Percentiles rank a stretch among this genome's conserved stretches.
phyloP scores from a whole-genome alignment of 1,284 basidiomycete genomes.

The Leucoagaricus sp. region DNA sequence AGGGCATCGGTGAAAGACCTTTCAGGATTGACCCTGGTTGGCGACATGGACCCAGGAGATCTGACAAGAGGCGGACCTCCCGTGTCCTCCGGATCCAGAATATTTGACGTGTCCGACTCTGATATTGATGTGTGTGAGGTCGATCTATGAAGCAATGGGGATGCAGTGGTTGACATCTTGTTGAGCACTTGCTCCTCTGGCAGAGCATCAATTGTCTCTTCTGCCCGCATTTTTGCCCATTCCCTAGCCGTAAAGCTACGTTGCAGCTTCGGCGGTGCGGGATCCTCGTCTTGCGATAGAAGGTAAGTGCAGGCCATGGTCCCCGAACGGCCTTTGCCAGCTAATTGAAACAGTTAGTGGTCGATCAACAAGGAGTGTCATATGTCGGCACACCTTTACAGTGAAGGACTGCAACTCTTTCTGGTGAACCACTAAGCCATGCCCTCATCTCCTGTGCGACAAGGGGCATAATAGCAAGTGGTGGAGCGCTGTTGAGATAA shows the following conservation, averaged over 20 bases:
- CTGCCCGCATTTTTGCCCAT: slow-evolving; percentile 48
- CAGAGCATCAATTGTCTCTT: slow-evolving; percentile 50
- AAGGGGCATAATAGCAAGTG: slow-evolving; percentile 77
- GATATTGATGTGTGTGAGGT: background rate
- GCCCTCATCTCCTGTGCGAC: slow-evolving; percentile 75
- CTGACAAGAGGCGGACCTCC: background rate
- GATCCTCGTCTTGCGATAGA: slow-evolving; percentile 54
- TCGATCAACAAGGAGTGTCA: background rate
- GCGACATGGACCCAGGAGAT: background rate
- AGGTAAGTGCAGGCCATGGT: slow-evolving; percentile 82
- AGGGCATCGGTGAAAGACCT: slow-evolving; percentile 43
- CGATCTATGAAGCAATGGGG: slow-evolving; percentile 16
- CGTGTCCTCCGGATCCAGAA: slow-evolving; percentile 20
- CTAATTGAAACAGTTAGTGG: slow-evolving; percentile 35
- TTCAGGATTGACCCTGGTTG: slow-evolving; percentile 18
- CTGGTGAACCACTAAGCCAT: slow-evolving; percentile 73
- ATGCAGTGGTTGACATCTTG: slow-evolving; percentile 21
- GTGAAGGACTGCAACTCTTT: slow-evolving; percentile 81
- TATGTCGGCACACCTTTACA: slow-evolving; percentile 75
- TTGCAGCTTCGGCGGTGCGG: slow-evolving; percentile 48
- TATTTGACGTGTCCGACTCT: slow-evolving; percentile 5
- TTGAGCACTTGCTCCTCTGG: slow-evolving; percentile 30
- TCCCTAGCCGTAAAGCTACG: slow-evolving; percentile 49
- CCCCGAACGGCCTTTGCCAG: slow-evolving; percentile 82
- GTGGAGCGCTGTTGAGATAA: slow-evolving; percentile 61